Base-by-base conservation (phyloP, 1,284 basidiomycete genomes). In the Pseudozyma sp. region DNA sequence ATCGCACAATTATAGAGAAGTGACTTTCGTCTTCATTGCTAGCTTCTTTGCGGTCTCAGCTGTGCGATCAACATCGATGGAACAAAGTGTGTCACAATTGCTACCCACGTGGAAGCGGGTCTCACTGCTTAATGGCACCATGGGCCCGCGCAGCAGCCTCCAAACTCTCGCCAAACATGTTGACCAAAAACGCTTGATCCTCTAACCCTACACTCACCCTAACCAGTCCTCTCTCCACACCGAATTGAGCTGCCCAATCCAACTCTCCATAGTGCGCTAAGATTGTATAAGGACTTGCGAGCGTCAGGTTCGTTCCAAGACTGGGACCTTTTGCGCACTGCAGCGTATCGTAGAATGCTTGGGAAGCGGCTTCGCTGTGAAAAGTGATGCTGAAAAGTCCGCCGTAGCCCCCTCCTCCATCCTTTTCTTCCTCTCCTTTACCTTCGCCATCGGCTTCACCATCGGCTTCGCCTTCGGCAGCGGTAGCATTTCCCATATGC, bases 221-320 rank as follows among this genome's bases (percentile, higher is more conserved):
- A 6, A 99, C 92, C 48, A 99, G 86, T 5, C 90, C 91, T 53
- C 87, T 86, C 84, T 96, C 94, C 6, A 99, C 94, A 16, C 94
- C 96, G 85, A 90, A 95, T 68, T 88, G 85, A 35, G 89, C 90
- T 6, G 95, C 96, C 97, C 97, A 99, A 38, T 93, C 92, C 61
- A 97, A 86, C 86, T 99, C 97, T 3, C 87, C 84, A 79, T 92
- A 98, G 85, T 99, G 97, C 25, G 94, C 97, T 21, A 99, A 88
- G 69, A 99, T 91, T 3, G 94, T 92, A 85, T 95, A 99, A 21
- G 96, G 96, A 78, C 91, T 93, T 31, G 93, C 94, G 14, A 97
- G 89, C 1, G 96, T 98, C 85, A 98, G 97, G 87, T 95, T 97
- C 39, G 95, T 98, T 1, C 96, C 96, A 19, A 98, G 88, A 80